A percentile compares a stretch with the other conserved stretches of the same genome.
These are phyloP conservation scores for Ehretia macrophylla DNA, from an alignment of 257 asterid genomes.

Conservation along the genomic window DNA sequence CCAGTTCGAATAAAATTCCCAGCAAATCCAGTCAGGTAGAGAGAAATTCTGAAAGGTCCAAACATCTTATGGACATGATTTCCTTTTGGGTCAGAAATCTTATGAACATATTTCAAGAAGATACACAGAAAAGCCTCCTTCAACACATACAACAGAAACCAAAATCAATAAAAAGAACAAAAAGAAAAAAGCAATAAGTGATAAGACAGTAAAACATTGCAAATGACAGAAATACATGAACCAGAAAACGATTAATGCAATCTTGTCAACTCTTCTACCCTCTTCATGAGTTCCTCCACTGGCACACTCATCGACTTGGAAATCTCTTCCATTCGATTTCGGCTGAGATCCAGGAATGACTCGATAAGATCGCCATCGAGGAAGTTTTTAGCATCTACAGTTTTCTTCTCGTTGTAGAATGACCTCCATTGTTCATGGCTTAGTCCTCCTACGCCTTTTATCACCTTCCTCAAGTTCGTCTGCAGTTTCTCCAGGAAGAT, in stretches of 20 bases:
- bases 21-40: no score
- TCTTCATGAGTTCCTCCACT: conserved; percentile 91
- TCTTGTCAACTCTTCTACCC: conserved; percentile 95
- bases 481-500: conserved; percentile 81
- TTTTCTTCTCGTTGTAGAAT: conserved; percentile 84
- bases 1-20: no score
- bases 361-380: conserved; percentile 93
- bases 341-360: conserved; percentile 77
- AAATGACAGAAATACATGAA: not conserved
- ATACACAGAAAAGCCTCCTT: no score
- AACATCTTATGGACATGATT: no score
- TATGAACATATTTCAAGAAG: no score
- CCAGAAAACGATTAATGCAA: conserved; percentile 41
- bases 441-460: conserved; percentile 94
- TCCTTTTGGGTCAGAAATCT: no score
- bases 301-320: conserved; percentile 60
- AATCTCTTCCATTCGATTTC: conserved; percentile 78
- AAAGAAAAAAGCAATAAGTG: not conserved
- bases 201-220: not conserved
- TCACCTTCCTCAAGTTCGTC: conserved; percentile 65
- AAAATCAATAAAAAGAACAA: not conserved
- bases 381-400: conserved; percentile 70
- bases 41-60: no score
- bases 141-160: not conserved
- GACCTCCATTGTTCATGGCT: conserved; percentile 98